Evolutionary conservation across 176 grass and related monocot genomes (phyloP).

Genomic region (Ampelocalamus luodianensis): DNA sequence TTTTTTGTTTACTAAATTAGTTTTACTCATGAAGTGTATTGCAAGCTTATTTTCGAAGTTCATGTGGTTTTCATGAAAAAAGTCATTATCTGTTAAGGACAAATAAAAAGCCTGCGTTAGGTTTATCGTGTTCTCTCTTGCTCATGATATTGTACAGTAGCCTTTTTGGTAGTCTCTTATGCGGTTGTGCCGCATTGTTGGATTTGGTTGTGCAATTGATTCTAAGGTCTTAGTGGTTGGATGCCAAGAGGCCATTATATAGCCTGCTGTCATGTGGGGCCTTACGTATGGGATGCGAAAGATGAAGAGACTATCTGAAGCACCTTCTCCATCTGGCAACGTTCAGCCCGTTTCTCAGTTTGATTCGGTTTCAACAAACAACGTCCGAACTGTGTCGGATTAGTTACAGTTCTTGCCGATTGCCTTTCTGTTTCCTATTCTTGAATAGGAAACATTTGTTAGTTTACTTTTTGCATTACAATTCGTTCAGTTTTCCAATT

Average conservation of each 20-base stretch:
- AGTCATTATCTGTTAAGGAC: slow-evolving; percentile 6
- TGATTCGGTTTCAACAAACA: no score
- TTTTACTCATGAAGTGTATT: slow-evolving; percentile 5
- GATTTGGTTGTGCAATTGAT: background rate
- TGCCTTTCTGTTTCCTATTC: no score
- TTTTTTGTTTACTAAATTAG: background rate
- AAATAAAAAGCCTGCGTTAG: slow-evolving; percentile 1
- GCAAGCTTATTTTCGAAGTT: background rate
- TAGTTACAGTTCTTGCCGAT: no score
- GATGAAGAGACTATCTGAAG: no score
- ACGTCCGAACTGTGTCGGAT: no score
- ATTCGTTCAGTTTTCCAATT: no score
- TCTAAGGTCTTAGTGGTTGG: background rate
- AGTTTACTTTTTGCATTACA: no score
- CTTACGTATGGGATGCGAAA: no score
- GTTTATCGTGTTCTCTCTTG: slow-evolving; percentile 30
- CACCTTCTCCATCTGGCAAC: no score
- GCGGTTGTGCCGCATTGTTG: background rate
- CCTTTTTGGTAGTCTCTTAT: slow-evolving; percentile 16
- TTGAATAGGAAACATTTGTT: no score
- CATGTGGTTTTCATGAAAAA: slow-evolving; percentile 18
- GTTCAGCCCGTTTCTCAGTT: no score
- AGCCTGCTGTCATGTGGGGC: background rate
- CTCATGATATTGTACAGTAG: background rate
- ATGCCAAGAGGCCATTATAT: background rate